A percentile compares a stretch with the other conserved stretches of the same genome.
Conservation (phyloP, 495 filamentous ascomycete species). For the Trichoderma erinaceum region DNA sequence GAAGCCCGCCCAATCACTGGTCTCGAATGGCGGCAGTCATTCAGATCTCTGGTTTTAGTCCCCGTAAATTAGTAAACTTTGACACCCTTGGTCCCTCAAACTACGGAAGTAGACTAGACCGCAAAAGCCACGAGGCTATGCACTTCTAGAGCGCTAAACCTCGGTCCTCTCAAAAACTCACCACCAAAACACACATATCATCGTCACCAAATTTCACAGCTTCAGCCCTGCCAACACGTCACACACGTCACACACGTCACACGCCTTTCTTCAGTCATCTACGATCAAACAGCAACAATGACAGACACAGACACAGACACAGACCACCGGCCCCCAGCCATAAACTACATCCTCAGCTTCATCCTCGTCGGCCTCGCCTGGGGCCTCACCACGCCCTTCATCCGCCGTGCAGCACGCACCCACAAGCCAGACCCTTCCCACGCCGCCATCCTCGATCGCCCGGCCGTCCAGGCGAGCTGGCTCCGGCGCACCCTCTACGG, state of each 20-base stretch:
- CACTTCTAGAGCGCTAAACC: neutral
- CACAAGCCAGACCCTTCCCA: conserved; percentile 48
- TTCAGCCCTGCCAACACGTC: neutral
- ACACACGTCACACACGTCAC: no score
- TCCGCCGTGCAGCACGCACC: conserved; percentile 57
- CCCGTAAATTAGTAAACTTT: no score
- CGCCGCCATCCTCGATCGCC: conserved; percentile 41
- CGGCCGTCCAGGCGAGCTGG: conserved; percentile 39
- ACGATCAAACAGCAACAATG: neutral
- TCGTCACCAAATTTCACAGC: neutral
- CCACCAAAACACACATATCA: no score
- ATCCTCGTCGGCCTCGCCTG: conserved; percentile 87
- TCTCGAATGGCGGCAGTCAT: no score
- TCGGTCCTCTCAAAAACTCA: neutral
- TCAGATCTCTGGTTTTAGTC: no score
- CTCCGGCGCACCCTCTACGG: conserved; percentile 50
- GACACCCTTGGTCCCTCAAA: neutral
- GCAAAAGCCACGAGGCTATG: conserved; percentile 1
- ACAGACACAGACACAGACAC: neutral
- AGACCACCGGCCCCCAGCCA: conserved; percentile 42
- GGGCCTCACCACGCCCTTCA: conserved; percentile 69
- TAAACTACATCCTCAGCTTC: conserved; percentile 83
- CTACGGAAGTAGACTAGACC: no score
- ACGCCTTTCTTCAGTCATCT: no score
- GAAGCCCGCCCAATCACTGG: no score